Conservation (phyloP, 768 basidiomycete species). For the Thelephora ganbajun region DNA sequence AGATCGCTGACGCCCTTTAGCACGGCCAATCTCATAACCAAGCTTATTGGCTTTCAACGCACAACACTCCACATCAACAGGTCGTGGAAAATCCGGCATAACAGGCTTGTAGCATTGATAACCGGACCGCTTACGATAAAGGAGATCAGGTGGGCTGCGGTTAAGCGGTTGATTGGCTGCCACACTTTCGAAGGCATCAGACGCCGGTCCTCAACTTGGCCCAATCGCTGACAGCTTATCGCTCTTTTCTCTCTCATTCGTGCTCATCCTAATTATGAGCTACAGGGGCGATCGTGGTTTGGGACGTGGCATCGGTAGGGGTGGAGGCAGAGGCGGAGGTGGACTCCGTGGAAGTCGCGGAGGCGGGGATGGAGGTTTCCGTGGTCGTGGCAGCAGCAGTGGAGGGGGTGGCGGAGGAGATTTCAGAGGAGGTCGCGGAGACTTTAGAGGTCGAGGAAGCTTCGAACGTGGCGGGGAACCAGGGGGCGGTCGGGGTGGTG, state of each 20-base stretch:
- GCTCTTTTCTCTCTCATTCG: neutral
- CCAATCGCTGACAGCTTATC: neutral
- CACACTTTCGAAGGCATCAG: too few relatives aligned
- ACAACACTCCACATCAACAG: too few relatives aligned
- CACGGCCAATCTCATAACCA: too few relatives aligned
- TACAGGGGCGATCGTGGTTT: constrained; percentile 12
- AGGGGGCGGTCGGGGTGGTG: constrained; percentile 16
- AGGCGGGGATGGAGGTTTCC: too few relatives aligned
- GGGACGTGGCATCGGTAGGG: constrained; percentile 11
- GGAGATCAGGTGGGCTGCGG: too few relatives aligned
- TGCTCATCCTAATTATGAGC: neutral
- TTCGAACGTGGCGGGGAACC: constrained; percentile 16
- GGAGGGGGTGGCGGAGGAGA: constrained; percentile 17
- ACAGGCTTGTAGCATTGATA: too few relatives aligned
- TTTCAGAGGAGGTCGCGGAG: constrained; percentile 6
- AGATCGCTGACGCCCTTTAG: too few relatives aligned
- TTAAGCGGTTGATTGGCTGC: too few relatives aligned
- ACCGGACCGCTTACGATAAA: too few relatives aligned
- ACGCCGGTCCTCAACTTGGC: too few relatives aligned
- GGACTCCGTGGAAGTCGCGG: constrained; percentile 10
- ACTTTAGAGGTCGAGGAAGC: constrained; percentile 10
- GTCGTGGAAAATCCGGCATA: too few relatives aligned
- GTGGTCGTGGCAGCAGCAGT: constrained; percentile 10
- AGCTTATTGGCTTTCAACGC: too few relatives aligned
- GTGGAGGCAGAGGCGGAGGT: constrained; percentile 11